Conservation (phyloP, 305 asterid species). For the Stenogyne calaminthoides region DNA sequence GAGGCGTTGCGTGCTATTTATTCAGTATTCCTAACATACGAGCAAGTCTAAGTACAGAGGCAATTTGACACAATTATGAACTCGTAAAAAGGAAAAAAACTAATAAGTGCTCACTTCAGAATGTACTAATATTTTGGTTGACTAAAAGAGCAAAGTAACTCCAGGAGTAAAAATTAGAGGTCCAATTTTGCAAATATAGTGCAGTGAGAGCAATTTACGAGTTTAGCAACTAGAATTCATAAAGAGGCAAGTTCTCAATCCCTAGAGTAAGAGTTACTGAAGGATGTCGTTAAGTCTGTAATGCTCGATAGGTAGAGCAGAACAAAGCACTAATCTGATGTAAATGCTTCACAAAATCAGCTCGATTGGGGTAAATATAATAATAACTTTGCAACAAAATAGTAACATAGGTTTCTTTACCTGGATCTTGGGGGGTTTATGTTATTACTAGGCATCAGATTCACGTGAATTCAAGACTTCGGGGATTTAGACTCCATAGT, state of each 20-base stretch:
- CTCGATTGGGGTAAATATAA: not conserved
- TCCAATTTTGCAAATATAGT: not conserved
- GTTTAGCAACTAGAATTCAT: slow-evolving; percentile 3
- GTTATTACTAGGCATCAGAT: slow-evolving; percentile 47
- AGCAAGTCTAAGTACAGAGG: not conserved
- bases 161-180: not conserved
- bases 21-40: too few species aligned
- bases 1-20: slow-evolving; percentile 8
- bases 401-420: slow-evolving; percentile 39
- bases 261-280: slow-evolving; percentile 1
- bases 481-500: slow-evolving; percentile 60
- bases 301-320: too few species aligned
- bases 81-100: too few species aligned
- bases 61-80: not conserved
- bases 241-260: too few species aligned
- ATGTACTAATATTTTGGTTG: slow-evolving; percentile 10
- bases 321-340: too few species aligned
- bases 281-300: not conserved
- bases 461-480: slow-evolving; percentile 48
- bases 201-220: not conserved
- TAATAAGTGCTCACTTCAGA: too few species aligned
- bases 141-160: not conserved
- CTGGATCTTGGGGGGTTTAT: slow-evolving; percentile 49
- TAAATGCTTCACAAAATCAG: not conserved
- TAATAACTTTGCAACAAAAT: not conserved